Base-by-base conservation (phyloP, 1,284 basidiomycete genomes). In the Stygiomarasmius scandens region DNA sequence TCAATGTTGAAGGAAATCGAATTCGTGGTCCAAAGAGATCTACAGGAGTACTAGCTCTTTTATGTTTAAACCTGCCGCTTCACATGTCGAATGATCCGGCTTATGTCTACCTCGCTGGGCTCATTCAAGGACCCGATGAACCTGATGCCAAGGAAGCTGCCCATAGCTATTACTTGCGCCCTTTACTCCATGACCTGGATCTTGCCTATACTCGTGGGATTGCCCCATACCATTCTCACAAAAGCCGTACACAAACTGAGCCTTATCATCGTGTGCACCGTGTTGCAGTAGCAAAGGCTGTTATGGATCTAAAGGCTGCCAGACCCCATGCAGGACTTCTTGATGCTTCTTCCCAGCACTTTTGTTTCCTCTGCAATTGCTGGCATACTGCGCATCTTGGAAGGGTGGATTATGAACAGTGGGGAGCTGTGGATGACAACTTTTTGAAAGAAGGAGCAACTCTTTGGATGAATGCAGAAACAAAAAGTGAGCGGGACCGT, bases 111-210 rank as follows among this genome's bases (percentile, higher is more conserved):
- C 47, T 60, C 16, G 25, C 52, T 9, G 58, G 58, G n/a, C 14
- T 60, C n/a, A 60, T 60, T 12, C 48, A 46, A 43, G 59, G 59
- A 2, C 52, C 34, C 20, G 16, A 45, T 32, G 56, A 60, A 55
- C 59, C 59, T 20, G 29, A 46, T n/a, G 12, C 46, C 5, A 45
- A 29, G 43, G 46, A 50, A 29, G 55, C 55, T 36, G 32, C 48
- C 19, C 47, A 56, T n/a, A 41, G 49, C 10, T 54, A 59, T 24
- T 59, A 44, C 34, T 20, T 58, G 16, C 14, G 22, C 2, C 57
- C 52, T 3, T 19, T 58, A 6, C n/a, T 58, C 11, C 41, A 49
- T 19, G 52, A 58, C 38, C 32, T 58, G 25, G 36, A 36, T 24
- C 27, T 46, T 49, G 52, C 52, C 8, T 58, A 54, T 25, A 23